phyloP scores from a whole-genome alignment of 305 asterid genomes.

The Andrographis paniculata region DNA sequence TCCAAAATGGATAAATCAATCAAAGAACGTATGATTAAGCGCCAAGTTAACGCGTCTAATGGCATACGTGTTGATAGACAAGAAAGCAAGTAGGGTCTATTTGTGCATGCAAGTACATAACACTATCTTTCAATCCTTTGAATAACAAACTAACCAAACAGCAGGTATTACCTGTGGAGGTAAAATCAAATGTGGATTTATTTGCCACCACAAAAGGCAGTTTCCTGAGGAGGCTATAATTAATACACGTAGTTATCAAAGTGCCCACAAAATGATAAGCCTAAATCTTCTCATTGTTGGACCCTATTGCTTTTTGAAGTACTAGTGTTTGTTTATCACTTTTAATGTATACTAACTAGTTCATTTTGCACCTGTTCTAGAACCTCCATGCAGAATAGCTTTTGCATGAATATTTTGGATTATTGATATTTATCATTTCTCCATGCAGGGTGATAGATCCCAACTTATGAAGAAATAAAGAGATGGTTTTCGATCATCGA shows the following conservation, averaged over 20 bases:
- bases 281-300: background rate
- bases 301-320: no score
- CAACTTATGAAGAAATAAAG: background rate
- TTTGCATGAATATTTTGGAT: background rate
- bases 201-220: background rate
- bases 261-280: background rate
- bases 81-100: background rate
- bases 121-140: background rate
- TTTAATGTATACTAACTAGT: no score
- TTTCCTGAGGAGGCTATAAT: background rate
- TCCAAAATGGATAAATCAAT: background rate
- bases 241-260: conserved; percentile 5
- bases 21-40: background rate
- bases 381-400: no score
- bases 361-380: no score
- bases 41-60: no score
- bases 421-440: no score
- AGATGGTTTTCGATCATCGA: background rate
- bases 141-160: background rate
- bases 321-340: no score
- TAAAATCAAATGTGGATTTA: background rate
- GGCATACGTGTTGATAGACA: background rate
- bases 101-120: background rate
- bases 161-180: background rate
- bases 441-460: background rate